A percentile compares a stretch with the other conserved stretches of the same genome.
Evolutionary conservation across 768 basidiomycete genomes (phyloP).

Genomic region (Tricholoma hemisulphureum): DNA sequence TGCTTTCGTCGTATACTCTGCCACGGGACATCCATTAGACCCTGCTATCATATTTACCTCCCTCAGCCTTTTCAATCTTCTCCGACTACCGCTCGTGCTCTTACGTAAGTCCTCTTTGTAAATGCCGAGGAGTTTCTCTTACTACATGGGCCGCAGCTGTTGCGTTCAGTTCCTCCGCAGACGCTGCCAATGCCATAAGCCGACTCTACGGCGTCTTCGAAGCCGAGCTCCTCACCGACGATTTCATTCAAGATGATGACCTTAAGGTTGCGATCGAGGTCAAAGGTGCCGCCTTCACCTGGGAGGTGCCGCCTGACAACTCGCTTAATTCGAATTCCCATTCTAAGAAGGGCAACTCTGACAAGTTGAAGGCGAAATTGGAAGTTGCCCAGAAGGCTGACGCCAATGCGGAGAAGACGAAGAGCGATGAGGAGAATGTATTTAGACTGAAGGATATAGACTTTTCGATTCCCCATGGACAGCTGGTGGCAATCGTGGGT

Average conservation of each 20-base stretch:
- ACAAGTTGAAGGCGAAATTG: constrained; percentile 17
- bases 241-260: constrained; percentile 49
- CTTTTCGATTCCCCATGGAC: constrained; percentile 68
- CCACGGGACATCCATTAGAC: constrained; percentile 63
- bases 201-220: constrained; percentile 82
- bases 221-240: constrained; percentile 71
- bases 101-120: constrained; percentile 38
- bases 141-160: constrained; percentile 42
- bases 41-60: constrained; percentile 82
- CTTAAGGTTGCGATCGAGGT: constrained; percentile 67
- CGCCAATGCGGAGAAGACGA: constrained; percentile 26
- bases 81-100: constrained; percentile 81
- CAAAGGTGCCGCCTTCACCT: constrained; percentile 72
- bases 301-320: constrained; percentile 68
- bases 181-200: constrained; percentile 76
- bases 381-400: constrained; percentile 30
- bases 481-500: constrained; percentile 83
- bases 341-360: constrained; percentile 31
- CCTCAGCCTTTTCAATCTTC: constrained; percentile 79
- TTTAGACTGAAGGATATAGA: constrained; percentile 69
- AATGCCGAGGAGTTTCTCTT: background rate
- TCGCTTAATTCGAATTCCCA: constrained; percentile 34
- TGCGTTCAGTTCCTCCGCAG: constrained; percentile 75
- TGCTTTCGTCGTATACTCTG: constrained; percentile 74
- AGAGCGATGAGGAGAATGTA: constrained; percentile 38